Percentiles rank a stretch among this genome's conserved stretches.
Conservation (phyloP, 139 green algal species). For the Chlorella sp. region DNA sequence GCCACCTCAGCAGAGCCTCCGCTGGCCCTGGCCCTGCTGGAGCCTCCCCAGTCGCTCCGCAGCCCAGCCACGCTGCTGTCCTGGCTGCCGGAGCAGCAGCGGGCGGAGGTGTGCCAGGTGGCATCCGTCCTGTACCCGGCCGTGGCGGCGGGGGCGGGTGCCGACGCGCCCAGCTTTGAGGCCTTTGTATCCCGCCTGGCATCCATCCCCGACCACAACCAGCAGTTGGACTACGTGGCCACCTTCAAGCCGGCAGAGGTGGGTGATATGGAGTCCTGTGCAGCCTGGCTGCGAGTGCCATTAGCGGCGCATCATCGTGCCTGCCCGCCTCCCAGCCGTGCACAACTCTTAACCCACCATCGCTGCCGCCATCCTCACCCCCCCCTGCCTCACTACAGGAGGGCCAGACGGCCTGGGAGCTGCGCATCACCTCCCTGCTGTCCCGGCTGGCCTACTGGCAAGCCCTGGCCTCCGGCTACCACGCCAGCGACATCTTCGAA, state of each 20-base stretch:
- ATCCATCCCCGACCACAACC: slow-evolving; percentile 37
- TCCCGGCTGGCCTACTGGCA: slow-evolving; percentile 62
- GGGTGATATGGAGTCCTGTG: background rate
- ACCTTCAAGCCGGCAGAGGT: slow-evolving; percentile 49
- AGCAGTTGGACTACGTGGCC: slow-evolving; percentile 72
- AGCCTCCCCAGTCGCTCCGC: slow-evolving; percentile 23
- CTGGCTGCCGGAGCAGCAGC: slow-evolving; percentile 18
- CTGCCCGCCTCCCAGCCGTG: background rate
- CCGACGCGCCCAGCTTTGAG: slow-evolving; percentile 30
- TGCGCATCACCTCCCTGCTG: slow-evolving; percentile 36
- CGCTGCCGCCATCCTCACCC: background rate
- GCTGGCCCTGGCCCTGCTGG: slow-evolving; percentile 60
- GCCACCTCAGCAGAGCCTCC: slow-evolving; percentile 35
- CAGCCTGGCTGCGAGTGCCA: background rate
- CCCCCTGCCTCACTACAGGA: slow-evolving; percentile 10
- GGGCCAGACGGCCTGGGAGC: slow-evolving; percentile 25
- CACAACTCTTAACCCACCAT: background rate
- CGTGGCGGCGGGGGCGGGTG: slow-evolving; percentile 12
- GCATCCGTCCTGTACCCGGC: slow-evolving; percentile 34
- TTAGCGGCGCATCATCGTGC: too few relatives aligned
- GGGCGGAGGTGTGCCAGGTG: slow-evolving; percentile 37
- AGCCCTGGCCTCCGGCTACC: slow-evolving; percentile 46
- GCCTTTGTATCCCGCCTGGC: slow-evolving; percentile 36
- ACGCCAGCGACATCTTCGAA: slow-evolving; percentile 44
- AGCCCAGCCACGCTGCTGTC: slow-evolving; percentile 2